Evolutionary conservation across 192 early-diverging fungal species (phyloP).

Genomic region (Mortierella alpina): DNA sequence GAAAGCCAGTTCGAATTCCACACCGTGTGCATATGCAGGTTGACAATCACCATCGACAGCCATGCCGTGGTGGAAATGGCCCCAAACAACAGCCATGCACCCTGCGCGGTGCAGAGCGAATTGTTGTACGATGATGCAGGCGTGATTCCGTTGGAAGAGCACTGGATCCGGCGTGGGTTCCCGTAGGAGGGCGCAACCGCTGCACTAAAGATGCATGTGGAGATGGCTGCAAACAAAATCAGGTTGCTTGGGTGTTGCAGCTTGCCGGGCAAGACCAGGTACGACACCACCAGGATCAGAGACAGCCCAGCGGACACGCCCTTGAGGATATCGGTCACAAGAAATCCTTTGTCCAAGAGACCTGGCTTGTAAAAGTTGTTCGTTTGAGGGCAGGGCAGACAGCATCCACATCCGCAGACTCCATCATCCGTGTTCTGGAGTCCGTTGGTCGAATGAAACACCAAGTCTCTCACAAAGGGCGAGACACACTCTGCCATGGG

Average conservation of each 20-base stretch:
- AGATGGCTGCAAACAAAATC: constrained; percentile 49
- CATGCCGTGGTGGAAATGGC: constrained; percentile 51
- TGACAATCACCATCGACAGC: constrained; percentile 42
- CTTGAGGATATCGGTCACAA: constrained; percentile 57
- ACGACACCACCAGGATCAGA: constrained; percentile 53
- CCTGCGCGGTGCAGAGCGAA: constrained; percentile 45
- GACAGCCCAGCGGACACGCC: constrained; percentile 42
- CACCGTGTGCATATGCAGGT: constrained; percentile 59
- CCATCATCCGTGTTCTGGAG: constrained; percentile 26
- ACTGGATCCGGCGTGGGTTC: constrained; percentile 52
- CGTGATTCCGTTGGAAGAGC: constrained; percentile 21
- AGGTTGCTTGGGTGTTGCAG: constrained; percentile 58
- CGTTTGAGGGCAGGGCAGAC: constrained; percentile 58
- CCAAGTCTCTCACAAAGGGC: constrained; percentile 50
- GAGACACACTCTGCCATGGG: constrained; percentile 26
- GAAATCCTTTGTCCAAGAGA: constrained; percentile 46
- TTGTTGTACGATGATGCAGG: constrained; percentile 48
- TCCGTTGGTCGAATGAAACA: constrained; percentile 21
- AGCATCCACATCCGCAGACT: constrained; percentile 53
- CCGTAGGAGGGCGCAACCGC: constrained; percentile 47
- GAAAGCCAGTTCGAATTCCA: constrained; percentile 59
- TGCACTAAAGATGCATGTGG: constrained; percentile 40
- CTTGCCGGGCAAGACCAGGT: constrained; percentile 56
- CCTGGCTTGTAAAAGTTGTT: constrained; percentile 54
- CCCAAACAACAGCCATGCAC: constrained; percentile 54